These are phyloP conservation scores for Tinospora cordifolia DNA, from an alignment of 164 flowering plant species.

Conservation along the genomic window DNA sequence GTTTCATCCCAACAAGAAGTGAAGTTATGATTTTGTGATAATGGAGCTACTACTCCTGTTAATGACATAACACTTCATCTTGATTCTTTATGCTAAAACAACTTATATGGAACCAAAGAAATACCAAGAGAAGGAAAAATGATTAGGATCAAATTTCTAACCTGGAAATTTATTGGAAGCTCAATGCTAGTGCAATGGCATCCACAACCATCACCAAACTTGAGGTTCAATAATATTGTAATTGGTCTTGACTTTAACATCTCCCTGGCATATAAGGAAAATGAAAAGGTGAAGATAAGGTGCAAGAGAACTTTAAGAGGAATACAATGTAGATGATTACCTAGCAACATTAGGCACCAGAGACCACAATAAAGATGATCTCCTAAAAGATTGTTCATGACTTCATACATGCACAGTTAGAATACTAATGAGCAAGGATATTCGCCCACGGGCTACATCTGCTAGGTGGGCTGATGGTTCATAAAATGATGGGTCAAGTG, in stretches of 20 bases:
- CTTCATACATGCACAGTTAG: no score
- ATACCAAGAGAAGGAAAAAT: not conserved
- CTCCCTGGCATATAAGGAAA: conserved; percentile 43
- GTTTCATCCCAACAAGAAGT: no score
- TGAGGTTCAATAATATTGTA: conserved; percentile 54
- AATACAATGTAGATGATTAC: not conserved
- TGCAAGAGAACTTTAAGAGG: not conserved
- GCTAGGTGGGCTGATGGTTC: no score
- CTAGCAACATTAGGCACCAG: not conserved
- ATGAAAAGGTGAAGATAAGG: not conserved
- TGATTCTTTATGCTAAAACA: no score
- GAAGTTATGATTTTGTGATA: no score
- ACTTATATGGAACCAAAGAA: not conserved
- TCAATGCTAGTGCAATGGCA: conserved; percentile 42
- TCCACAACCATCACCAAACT: conserved; percentile 73
- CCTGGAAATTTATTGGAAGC: conserved; percentile 70
- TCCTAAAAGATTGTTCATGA: no score
- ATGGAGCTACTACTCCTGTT: no score
- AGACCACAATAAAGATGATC: no score
- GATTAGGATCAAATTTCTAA: conserved; percentile 23
- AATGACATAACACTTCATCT: no score
- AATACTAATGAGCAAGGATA: no score
- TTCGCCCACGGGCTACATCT: no score
- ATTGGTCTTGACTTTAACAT: conserved; percentile 42
- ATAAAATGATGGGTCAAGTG: no score